Evolutionary conservation across 116 monocot genomes (phyloP), one percentile per base, ranked within the genome.

Genomic region (Dioscorea cayenensis): DNA sequence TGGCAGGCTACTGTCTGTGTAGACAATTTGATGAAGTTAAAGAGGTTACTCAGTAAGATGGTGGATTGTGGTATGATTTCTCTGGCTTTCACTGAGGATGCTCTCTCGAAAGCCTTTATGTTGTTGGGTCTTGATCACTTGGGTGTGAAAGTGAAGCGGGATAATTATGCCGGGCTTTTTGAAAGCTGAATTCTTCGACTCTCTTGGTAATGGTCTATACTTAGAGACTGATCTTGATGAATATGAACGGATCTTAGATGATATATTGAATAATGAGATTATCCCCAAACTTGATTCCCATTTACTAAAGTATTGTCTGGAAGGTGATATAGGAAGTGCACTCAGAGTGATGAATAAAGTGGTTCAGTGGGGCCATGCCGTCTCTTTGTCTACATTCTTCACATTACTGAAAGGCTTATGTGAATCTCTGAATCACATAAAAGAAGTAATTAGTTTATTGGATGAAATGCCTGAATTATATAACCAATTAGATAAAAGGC

Each of bases 161-260:
- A 88, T 75, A 94, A 87, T 78, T 71, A 72, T 64, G 28, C 60
- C 38, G 75, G 82, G 29, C 62, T 76, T 71, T n/a, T 76, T 80
- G 28, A 84, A 84, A 66, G 81, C 93, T 71, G 99, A 99, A 82
- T 93, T 89, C 67, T 90, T 89, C 71, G 99, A 99, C 72, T 79
- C 71, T 66, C 77, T 99, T 71, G 94, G 99, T 7, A 99, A 99
- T 84, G 94, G 99, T 10, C 72, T 99, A 70, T 99, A 85, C 71
- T 82, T 99, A 60, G 86, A 92, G 55, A 87, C 88, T 19, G 84
- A 94, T 78, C 14, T 83, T 29, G 76, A 84, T 27, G 69, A 83
- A 75, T 95, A 75, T 71, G 84, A 91, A 29, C 76, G 48, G 51
- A 76, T 63, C 21, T 77, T 95, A 52, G 68, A 69, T 23, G 65